Percentiles rank a stretch among this genome's conserved stretches.
Evolutionary conservation across 495 filamentous ascomycete species (phyloP).

Genomic region (Lophiotrema nucula): DNA sequence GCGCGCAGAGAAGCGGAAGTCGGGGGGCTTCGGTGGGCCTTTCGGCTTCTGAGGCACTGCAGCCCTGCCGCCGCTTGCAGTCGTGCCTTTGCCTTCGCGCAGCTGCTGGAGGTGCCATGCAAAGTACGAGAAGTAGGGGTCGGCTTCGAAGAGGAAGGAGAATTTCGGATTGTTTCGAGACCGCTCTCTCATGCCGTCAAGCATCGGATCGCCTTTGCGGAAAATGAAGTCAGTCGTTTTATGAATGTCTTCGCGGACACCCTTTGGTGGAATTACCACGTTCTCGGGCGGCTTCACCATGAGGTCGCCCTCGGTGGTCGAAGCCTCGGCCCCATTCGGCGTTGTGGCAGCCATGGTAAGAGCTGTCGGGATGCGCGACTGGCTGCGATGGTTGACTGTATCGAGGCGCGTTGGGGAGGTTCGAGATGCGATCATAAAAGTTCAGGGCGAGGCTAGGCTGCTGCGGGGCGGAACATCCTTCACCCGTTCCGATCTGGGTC

Average conservation of each 20-base stretch:
- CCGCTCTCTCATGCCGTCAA: conserved; percentile 81
- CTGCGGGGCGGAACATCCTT: no score
- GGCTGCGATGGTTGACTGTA: no score
- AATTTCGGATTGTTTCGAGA: conserved; percentile 85
- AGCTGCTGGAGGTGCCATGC: conserved; percentile 86
- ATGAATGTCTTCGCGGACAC: conserved; percentile 6
- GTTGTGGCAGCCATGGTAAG: conserved; percentile 52
- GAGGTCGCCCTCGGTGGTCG: conserved; percentile 4
- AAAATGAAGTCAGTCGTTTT: conserved; percentile 12
- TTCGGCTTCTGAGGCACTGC: conserved; percentile 60
- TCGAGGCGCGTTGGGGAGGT: no score
- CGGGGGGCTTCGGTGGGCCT: conserved; percentile 82
- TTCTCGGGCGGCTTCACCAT: conserved; percentile 10
- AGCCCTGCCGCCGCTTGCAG: conserved; percentile 68
- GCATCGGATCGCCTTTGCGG: neutral
- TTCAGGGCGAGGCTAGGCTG: no score
- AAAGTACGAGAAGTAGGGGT: conserved; percentile 87
- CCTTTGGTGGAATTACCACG: conserved; percentile 18
- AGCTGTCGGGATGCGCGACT: no score
- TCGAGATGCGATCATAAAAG: no score
- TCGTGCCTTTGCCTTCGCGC: conserved; percentile 74
- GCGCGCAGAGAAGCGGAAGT: conserved; percentile 90
- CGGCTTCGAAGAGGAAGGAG: conserved; percentile 76
- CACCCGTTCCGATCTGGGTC: no score
- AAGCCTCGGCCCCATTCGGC: conserved; percentile 11